Conservation (phyloP, 805 yeast species). For the Candida berthetii region DNA sequence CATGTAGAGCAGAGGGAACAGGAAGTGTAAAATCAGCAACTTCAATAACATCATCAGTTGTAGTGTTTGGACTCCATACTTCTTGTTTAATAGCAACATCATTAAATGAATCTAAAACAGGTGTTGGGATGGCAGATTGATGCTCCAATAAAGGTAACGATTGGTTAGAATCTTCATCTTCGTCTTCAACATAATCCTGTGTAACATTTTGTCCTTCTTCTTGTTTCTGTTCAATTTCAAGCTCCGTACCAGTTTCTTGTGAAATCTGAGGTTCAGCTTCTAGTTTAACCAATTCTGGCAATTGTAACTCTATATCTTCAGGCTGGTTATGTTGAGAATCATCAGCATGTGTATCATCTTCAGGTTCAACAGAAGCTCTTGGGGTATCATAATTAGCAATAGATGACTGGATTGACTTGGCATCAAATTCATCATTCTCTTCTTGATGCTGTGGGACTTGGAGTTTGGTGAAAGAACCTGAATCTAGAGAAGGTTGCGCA, state of each 20-base stretch:
- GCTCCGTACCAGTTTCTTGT: too few species aligned
- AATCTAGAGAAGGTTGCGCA: neutral
- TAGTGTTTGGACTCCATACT: too few species aligned
- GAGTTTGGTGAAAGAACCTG: neutral
- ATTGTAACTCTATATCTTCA: too few species aligned
- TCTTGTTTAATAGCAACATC: too few species aligned
- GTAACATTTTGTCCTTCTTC: too few species aligned
- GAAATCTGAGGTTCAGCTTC: too few species aligned
- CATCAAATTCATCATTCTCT: neutral
- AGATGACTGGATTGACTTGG: neutral
- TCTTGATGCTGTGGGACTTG: neutral
- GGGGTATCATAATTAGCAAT: neutral
- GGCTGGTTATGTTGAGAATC: too few species aligned
- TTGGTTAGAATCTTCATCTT: too few species aligned
- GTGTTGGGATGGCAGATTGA: neutral
- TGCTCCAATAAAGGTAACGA: neutral
- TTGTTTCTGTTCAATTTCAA: too few species aligned
- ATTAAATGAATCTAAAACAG: neutral
- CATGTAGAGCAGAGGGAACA: neutral
- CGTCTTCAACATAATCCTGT: too few species aligned
- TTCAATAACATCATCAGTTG: too few species aligned
- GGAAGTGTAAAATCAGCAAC: neutral
- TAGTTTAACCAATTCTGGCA: too few species aligned
- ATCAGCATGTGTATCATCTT: neutral
- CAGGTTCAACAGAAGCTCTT: neutral